A percentile compares a stretch with the other conserved stretches of the same genome.
Conservation (phyloP, 1,284 basidiomycete species). For the Fomes fomentarius region DNA sequence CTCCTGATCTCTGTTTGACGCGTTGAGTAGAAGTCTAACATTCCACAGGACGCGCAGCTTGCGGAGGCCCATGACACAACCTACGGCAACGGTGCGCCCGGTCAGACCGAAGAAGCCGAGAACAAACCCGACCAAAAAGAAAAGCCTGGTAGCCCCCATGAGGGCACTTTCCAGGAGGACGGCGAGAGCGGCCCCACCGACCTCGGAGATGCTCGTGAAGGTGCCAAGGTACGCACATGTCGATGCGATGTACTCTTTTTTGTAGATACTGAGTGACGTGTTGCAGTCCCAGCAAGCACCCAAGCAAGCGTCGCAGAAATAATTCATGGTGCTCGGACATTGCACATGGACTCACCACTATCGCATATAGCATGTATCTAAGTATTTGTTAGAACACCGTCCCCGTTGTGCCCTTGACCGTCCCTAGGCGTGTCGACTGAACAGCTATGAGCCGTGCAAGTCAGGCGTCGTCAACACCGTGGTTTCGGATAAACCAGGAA, state of each 20-base stretch:
- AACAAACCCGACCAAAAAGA: constrained; percentile 27
- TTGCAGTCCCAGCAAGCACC: constrained; percentile 29
- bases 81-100: constrained; percentile 22
- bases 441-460: no score
- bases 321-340: constrained; percentile 1
- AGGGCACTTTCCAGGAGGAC: constrained; percentile 21
- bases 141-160: constrained; percentile 16
- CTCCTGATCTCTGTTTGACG: neutral
- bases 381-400: neutral
- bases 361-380: constrained; percentile 25
- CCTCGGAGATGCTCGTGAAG: constrained; percentile 20
- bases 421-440: no score
- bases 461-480: no score
- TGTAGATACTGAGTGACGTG: neutral
- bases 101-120: constrained; percentile 25
- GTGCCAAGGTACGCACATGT: constrained; percentile 17
- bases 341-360: constrained; percentile 5
- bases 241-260: neutral
- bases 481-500: no score
- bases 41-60: constrained; percentile 24
- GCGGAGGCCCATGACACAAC: constrained; percentile 22
- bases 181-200: constrained; percentile 20
- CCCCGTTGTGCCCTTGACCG: neutral
- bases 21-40: constrained; percentile 18
- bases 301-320: constrained; percentile 22